These are phyloP conservation scores for Quercus gilva DNA, from an alignment of 306 rosid genomes.

Conservation along the genomic window DNA sequence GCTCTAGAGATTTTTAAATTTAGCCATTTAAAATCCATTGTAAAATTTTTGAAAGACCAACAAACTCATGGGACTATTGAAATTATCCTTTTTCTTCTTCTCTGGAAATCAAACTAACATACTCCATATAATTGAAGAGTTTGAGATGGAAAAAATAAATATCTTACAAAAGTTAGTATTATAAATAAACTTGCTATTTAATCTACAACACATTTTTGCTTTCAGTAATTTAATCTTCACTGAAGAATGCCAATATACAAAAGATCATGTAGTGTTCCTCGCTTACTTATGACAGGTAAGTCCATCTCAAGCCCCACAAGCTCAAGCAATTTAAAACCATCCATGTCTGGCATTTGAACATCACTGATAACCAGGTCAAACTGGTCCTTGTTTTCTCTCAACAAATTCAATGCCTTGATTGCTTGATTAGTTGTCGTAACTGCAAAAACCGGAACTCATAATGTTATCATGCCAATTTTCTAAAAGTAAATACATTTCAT, in stretches of 20 bases:
- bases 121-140: neutral
- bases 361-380: constrained; percentile 96
- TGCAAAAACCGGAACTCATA: constrained; percentile 44
- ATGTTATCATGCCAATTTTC: constrained; percentile 1
- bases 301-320: constrained; percentile 98
- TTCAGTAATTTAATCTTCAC: constrained; percentile 8
- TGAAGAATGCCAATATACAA: neutral
- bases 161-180: neutral
- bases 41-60: neutral
- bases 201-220: neutral
- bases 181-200: neutral
- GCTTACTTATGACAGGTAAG: constrained; percentile 96
- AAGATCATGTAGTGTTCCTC: constrained; percentile 11
- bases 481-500: neutral
- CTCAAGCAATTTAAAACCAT: constrained; percentile 97
- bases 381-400: constrained; percentile 79
- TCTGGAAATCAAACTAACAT: neutral
- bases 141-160: neutral
- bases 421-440: constrained; percentile 90
- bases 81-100: neutral
- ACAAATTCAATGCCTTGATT: constrained; percentile 60
- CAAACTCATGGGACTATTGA: neutral
- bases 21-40: neutral
- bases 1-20: neutral
- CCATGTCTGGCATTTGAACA: constrained; percentile 99